Conservation (phyloP, 2,329 filamentous ascomycete genomes). For the Aspergillus sp. region DNA sequence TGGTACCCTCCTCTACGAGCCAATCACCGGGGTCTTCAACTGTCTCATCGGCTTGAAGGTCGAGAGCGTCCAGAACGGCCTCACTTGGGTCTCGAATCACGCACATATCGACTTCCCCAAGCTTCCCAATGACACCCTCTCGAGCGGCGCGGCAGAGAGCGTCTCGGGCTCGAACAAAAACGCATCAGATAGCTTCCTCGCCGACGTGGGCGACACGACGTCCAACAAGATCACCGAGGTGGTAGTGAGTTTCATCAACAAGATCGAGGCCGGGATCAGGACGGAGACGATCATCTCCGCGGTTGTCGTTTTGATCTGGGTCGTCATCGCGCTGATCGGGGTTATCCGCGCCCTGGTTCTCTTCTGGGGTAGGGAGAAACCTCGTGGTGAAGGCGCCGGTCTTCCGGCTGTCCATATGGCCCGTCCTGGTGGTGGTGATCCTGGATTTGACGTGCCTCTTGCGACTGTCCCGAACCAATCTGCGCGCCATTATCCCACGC, state of each 20-base stretch:
- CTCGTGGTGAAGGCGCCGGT: constrained; percentile 50
- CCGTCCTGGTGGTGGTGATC: constrained; percentile 7
- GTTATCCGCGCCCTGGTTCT: constrained; percentile 56
- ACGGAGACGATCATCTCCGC: constrained; percentile 73
- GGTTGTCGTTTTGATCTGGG: constrained; percentile 64
- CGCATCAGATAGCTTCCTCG: constrained; percentile 57
- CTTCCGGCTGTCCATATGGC: constrained; percentile 13
- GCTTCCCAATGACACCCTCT: constrained; percentile 74
- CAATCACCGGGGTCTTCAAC: constrained; percentile 68
- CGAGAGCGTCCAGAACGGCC: constrained; percentile 68
- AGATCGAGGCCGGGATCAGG: constrained; percentile 58
- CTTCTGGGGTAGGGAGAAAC: constrained; percentile 52
- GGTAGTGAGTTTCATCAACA: constrained; percentile 58
- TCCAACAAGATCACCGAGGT: constrained; percentile 74
- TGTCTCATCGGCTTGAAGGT: constrained; percentile 87
- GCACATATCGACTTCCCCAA: constrained; percentile 73
- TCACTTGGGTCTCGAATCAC: constrained; percentile 90
- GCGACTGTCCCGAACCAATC: constrained; percentile 18
- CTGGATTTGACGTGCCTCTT: constrained; percentile 32
- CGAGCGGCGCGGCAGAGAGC: constrained; percentile 58
- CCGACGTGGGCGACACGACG: constrained; percentile 62
- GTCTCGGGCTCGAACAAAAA: constrained; percentile 44
- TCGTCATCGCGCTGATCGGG: constrained; percentile 67
- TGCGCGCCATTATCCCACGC: constrained; percentile 11
- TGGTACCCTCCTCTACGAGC: constrained; percentile 67